Base-by-base conservation (phyloP, 331 rosid species). In the Ulmus americana region DNA sequence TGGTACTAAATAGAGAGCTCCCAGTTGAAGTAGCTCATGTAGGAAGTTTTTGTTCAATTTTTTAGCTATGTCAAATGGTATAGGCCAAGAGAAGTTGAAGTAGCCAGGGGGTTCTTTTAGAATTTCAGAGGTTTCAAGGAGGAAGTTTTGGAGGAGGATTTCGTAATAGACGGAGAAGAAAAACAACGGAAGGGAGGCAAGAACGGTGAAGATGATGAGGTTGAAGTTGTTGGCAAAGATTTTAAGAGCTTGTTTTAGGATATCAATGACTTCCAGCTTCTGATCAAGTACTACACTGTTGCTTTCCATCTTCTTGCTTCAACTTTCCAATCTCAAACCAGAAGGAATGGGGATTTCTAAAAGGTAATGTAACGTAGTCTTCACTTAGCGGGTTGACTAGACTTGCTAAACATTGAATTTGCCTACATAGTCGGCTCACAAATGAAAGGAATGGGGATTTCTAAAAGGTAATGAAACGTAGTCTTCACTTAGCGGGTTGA, bases 1-100 rank as follows among this genome's bases (percentile, higher is more conserved):
- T 41, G 87, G 86, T 39, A 73, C 74, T 56, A 80, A 64, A 61
- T 79, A 83, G 58, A 83, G 75, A 28, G 79, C 55, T 35, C 59
- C 71, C 41, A 80, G 79, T 62, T 71, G 84, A 60, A 80, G 7
- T 47, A 79, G 67, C 45, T 45, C 44, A 28, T 53, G 63, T 0
- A 55, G 51, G 45, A 54, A 70, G 41, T 74, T 68, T 8, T 56
- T 62, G 43, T 45, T 75, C 20, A 66, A 44, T 48, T 59, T 51
- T 58, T 39, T 8, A 10, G 6, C 2, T 1, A 39, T 39, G 12
- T 43, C 53, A 13, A 65, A 45, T 13, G 59, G 64, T 13, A 3
- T 4, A 11, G 2, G 2, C 59, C 10, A 48, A 16, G 0, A 46
- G 44, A 5, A n/a, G 60, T 61, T 8, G 28, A 4, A 0, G 3